phyloP scores from a whole-genome alignment of 2,329 filamentous ascomycete species.

The Trichoderma cornu-damae region DNA sequence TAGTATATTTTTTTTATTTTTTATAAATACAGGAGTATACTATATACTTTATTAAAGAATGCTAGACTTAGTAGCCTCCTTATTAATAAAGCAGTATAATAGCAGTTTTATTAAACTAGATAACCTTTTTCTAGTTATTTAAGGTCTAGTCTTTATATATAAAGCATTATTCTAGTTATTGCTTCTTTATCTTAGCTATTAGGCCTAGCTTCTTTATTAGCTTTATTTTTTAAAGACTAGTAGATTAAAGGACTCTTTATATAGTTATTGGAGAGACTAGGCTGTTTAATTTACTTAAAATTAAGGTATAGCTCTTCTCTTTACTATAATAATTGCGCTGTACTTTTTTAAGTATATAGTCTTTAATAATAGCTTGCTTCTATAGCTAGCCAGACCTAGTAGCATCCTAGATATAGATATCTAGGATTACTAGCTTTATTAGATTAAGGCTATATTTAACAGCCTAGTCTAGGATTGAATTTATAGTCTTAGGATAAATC shows the following conservation, averaged over 20 bases:
- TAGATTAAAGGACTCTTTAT: slow-evolving; percentile 9
- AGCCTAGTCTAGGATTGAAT: slow-evolving; percentile 27
- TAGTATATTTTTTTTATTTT: slow-evolving; percentile 20
- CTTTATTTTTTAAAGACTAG: slow-evolving; percentile 20
- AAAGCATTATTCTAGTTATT: slow-evolving; percentile 14
- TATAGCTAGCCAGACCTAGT: not conserved
- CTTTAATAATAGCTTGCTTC: not conserved
- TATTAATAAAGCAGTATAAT: slow-evolving; percentile 20
- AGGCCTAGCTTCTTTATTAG: slow-evolving; percentile 21
- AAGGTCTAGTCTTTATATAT: slow-evolving; percentile 20
- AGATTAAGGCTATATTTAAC: not conserved
- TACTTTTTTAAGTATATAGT: slow-evolving; percentile 1
- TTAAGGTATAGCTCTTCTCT: slow-evolving; percentile 19
- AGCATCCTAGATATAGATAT: no score
- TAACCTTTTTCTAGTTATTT: slow-evolving; percentile 23
- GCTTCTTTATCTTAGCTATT: slow-evolving; percentile 19
- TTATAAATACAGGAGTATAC: slow-evolving; percentile 16
- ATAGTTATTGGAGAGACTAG: slow-evolving; percentile 17
- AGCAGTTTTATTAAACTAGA: slow-evolving; percentile 23
- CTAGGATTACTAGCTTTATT: not conserved
- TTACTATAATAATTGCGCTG: slow-evolving; percentile 6
- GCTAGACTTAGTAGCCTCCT: slow-evolving; percentile 20
- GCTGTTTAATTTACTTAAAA: slow-evolving; percentile 16
- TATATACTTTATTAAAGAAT: not conserved
- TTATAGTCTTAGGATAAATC: slow-evolving; percentile 32